These are phyloP conservation scores for Secale cereale DNA, from an alignment of 176 grass and related monocot species.

Conservation along the genomic window DNA sequence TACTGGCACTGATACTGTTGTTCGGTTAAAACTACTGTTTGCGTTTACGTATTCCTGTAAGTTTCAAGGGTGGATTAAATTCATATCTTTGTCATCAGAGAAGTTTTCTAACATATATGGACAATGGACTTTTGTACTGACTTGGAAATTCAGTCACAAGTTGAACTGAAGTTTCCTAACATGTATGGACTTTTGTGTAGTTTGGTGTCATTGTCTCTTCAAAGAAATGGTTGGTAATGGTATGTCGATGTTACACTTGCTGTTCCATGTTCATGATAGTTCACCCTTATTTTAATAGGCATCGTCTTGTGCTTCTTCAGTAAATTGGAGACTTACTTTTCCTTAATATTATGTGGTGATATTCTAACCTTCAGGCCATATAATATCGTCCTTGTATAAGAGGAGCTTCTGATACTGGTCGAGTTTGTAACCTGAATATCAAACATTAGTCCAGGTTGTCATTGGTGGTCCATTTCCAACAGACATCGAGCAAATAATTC, in stretches of 20 bases:
- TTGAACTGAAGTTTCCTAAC: no score
- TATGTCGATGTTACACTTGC: neutral
- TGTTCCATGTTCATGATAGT: neutral
- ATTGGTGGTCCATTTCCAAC: slow-evolving; percentile 62
- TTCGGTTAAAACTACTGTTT: neutral
- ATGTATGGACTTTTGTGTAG: no score
- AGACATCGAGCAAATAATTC: slow-evolving; percentile 63
- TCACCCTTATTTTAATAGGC: neutral
- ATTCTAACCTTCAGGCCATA: neutral
- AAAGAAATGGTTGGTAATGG: neutral
- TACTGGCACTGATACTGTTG: neutral
- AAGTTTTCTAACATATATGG: neutral
- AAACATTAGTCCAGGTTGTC: slow-evolving; percentile 65
- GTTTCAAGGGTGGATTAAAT: slow-evolving; percentile 5
- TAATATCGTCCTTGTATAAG: neutral
- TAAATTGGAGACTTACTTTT: neutral
- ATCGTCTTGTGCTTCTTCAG: neutral
- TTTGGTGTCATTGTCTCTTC: neutral
- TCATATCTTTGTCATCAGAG: neutral
- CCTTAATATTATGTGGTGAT: neutral
- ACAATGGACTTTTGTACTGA: neutral
- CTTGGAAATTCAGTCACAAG: slow-evolving; percentile 3
- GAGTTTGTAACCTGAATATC: slow-evolving; percentile 12
- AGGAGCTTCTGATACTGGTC: neutral
- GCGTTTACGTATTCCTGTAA: neutral